phyloP scores from a whole-genome alignment of 805 yeast genomes.

The Wickerhamiella bombiphila region DNA sequence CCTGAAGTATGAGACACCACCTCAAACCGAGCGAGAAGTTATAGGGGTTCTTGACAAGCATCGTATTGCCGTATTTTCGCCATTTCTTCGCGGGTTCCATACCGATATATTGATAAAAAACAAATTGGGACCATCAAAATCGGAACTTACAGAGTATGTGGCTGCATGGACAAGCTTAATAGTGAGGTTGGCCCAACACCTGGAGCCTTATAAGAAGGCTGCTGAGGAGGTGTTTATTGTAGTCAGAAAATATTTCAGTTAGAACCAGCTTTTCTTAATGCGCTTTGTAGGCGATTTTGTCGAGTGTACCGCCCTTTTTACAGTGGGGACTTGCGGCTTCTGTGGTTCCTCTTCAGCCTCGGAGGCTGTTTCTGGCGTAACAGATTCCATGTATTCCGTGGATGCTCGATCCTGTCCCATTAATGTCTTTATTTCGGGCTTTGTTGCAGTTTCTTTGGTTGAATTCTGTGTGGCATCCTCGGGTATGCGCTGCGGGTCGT shows the following conservation, averaged over 20 bases:
- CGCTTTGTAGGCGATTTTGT: too few species aligned
- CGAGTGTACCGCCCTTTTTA: neutral
- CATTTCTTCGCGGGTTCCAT: neutral
- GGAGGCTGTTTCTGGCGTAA: too few species aligned
- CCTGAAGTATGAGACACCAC: conserved; percentile 28
- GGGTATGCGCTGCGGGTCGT: too few species aligned
- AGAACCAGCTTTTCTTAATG: neutral
- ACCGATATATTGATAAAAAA: neutral
- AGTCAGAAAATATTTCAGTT: neutral
- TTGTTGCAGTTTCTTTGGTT: too few species aligned
- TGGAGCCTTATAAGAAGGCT: neutral
- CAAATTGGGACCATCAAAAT: neutral
- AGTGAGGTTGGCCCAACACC: neutral
- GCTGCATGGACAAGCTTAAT: neutral
- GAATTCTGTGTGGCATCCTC: too few species aligned
- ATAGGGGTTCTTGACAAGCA: neutral
- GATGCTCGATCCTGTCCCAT: too few species aligned
- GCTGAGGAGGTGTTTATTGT: neutral
- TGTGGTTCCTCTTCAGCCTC: too few species aligned
- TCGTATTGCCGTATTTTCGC: neutral
- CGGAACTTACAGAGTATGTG: neutral
- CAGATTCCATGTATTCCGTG: too few species aligned
- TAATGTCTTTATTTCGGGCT: too few species aligned
- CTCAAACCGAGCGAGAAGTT: neutral
- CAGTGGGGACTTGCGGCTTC: neutral